A percentile compares a stretch with the other conserved stretches of the same genome.
Conservation (phyloP, 805 yeast species). For the Schizosaccharomyces cryophilus region DNA sequence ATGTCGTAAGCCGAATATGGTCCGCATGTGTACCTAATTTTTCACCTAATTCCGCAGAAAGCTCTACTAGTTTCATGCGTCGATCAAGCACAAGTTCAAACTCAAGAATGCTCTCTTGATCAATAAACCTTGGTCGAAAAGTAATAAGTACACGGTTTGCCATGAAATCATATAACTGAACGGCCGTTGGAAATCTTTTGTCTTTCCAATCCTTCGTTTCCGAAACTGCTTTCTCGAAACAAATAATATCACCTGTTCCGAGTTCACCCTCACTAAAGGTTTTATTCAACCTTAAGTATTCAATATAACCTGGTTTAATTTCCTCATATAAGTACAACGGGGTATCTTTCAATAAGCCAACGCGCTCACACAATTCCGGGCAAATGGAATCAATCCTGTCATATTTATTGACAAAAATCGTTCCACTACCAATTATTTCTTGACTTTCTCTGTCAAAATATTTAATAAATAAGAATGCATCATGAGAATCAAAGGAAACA, state of each 20-base stretch:
- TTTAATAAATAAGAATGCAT: constrained; percentile 23
- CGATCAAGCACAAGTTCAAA: constrained; percentile 41
- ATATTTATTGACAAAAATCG: constrained; percentile 26
- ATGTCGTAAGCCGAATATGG: constrained; percentile 39
- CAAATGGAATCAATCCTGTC: constrained; percentile 18
- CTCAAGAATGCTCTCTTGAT: constrained; percentile 4
- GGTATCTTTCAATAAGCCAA: constrained; percentile 13
- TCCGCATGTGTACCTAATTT: constrained; percentile 30
- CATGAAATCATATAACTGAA: constrained; percentile 14
- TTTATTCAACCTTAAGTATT: constrained; percentile 9
- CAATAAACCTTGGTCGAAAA: constrained; percentile 10
- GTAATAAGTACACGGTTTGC: constrained; percentile 12
- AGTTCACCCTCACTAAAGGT: constrained; percentile 14
- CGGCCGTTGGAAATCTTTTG: constrained; percentile 6
- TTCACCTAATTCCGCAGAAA: constrained; percentile 38
- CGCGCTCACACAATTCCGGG: constrained; percentile 7
- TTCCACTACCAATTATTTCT: constrained; percentile 38
- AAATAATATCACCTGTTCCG: constrained; percentile 16
- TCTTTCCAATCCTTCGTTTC: constrained; percentile 6
- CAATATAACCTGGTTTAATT: constrained; percentile 15
- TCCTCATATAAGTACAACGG: constrained; percentile 13
- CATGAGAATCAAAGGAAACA: background rate
- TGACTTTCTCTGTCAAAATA: constrained; percentile 35
- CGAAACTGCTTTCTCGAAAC: constrained; percentile 12
- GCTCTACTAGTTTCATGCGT: constrained; percentile 28